Conservation (phyloP, 176 grass and related monocot species). For the Avena sativa region DNA sequence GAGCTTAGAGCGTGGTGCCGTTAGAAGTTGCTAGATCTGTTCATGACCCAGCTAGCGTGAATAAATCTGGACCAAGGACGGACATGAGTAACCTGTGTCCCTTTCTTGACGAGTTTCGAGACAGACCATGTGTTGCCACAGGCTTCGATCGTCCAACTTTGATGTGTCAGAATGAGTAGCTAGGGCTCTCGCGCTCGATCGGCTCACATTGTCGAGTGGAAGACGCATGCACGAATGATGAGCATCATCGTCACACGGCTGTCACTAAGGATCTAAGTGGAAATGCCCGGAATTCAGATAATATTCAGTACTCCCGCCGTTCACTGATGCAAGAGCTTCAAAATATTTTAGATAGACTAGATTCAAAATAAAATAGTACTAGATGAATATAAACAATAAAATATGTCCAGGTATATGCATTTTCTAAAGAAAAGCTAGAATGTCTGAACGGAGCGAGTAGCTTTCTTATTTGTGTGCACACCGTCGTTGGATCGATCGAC, state of each 20-base stretch:
- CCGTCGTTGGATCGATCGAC: not conserved
- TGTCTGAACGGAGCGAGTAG: too few relatives aligned
- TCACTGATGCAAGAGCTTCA: too few relatives aligned
- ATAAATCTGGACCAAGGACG: not conserved
- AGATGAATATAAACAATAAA: too few relatives aligned
- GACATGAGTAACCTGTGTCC: not conserved
- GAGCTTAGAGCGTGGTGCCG: not conserved
- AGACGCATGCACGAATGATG: not conserved
- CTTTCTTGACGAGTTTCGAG: too few relatives aligned
- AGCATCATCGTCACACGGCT: not conserved
- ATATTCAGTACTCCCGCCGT: too few relatives aligned
- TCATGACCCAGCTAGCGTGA: conserved; percentile 13
- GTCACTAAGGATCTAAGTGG: not conserved
- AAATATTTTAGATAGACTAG: too few relatives aligned
- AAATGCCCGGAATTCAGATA: not conserved
- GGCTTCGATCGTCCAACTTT: not conserved
- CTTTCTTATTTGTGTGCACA: too few relatives aligned
- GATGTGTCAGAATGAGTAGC: not conserved
- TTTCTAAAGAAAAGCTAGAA: too few relatives aligned
- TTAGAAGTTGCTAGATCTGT: not conserved
- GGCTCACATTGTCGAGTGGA: not conserved
- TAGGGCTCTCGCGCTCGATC: not conserved
- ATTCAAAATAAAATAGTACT: too few relatives aligned
- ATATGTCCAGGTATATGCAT: too few relatives aligned
- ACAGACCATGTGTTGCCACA: too few relatives aligned